Evolutionary conservation across 2,329 filamentous ascomycete genomes (phyloP).

Genomic region (Fusarium pseudograminearum): DNA sequence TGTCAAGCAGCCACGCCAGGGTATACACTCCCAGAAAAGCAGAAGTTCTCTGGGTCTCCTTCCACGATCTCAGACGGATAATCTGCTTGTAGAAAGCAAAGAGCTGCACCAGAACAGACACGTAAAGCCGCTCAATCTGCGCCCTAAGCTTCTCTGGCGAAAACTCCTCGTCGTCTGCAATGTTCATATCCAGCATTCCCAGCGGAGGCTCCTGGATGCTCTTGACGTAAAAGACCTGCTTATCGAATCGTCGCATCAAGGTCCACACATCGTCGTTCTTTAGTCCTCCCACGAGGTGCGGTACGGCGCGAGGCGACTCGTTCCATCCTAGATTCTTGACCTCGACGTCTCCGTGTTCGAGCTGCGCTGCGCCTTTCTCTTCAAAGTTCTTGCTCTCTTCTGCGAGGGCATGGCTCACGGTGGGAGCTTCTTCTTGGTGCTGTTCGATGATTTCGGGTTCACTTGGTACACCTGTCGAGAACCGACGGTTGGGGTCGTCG

Average conservation of each 20-base stretch:
- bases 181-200: constrained; percentile 81
- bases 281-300: constrained; percentile 74
- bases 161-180: constrained; percentile 85
- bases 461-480: constrained; percentile 36
- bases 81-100: constrained; percentile 79
- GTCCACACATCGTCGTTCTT: constrained; percentile 81
- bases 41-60: constrained; percentile 75
- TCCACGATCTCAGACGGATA: constrained; percentile 82
- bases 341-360: constrained; percentile 63
- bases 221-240: constrained; percentile 76
- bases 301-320: constrained; percentile 66
- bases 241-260: constrained; percentile 78
- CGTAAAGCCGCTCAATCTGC: constrained; percentile 84
- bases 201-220: constrained; percentile 65
- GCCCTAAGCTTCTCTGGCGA: constrained; percentile 84
- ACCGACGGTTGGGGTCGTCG: constrained; percentile 30
- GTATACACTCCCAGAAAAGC: constrained; percentile 69
- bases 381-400: constrained; percentile 49
- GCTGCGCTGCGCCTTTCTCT: constrained; percentile 60
- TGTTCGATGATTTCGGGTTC: constrained; percentile 49
- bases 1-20: constrained; percentile 77
- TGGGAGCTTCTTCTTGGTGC: constrained; percentile 49
- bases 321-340: constrained; percentile 79
- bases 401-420: constrained; percentile 54
- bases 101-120: constrained; percentile 77